These are phyloP conservation scores for Metschnikowia noctiluminum DNA, from an alignment of 805 yeast species.

Conservation along the genomic window DNA sequence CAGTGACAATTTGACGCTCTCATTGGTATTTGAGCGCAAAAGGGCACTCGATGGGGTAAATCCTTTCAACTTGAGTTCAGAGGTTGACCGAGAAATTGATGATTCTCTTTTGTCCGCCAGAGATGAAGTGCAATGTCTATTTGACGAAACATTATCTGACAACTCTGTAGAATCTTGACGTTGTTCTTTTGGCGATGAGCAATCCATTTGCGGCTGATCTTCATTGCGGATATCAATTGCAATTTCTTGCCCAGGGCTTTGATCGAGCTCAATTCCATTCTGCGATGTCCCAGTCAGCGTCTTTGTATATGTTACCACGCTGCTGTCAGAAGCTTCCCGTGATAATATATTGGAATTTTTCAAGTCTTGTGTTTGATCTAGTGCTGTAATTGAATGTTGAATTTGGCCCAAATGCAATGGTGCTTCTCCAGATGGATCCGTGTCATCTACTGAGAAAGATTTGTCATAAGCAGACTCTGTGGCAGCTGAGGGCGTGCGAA, in stretches of 20 bases:
- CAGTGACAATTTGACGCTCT: not conserved
- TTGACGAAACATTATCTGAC: not conserved
- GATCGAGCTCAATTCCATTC: no score
- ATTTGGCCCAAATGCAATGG: no score
- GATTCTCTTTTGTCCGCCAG: not conserved
- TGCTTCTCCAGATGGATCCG: no score
- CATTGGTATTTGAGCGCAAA: slow-evolving; percentile 7
- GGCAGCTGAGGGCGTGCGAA: slow-evolving; percentile 19
- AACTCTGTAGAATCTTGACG: not conserved
- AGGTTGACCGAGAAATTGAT: slow-evolving; percentile 16
- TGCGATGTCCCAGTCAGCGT: no score
- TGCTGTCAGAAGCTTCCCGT: no score
- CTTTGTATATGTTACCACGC: no score
- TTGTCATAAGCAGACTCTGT: not conserved
- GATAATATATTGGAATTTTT: no score
- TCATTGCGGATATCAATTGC: no score
- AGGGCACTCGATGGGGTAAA: slow-evolving; percentile 14
- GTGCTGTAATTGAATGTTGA: no score
- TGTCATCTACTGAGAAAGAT: no score
- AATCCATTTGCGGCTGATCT: not conserved
- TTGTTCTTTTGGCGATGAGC: not conserved
- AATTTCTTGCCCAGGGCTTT: no score
- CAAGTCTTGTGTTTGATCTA: no score
- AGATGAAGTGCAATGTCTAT: not conserved
- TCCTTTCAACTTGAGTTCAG: slow-evolving; percentile 16